These are phyloP conservation scores for Dothidotthia symphoricarpi DNA, from an alignment of 2,329 filamentous ascomycete species.

Conservation along the genomic window DNA sequence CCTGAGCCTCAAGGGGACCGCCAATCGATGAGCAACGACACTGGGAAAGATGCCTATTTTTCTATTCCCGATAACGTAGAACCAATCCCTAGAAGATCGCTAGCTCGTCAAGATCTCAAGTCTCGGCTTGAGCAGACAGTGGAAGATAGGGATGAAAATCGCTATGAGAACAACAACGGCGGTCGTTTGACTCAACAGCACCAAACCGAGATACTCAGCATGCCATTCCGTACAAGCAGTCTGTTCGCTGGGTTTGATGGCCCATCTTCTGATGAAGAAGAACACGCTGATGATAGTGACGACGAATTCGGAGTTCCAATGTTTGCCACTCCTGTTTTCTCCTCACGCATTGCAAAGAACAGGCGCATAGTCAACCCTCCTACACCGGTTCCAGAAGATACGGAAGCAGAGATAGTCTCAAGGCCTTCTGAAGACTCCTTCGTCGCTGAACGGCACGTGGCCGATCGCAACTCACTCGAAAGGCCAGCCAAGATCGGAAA, in stretches of 20 bases:
- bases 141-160: conserved; percentile 53
- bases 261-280: conserved; percentile 54
- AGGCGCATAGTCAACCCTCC: conserved; percentile 44
- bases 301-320: conserved; percentile 56
- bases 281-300: conserved; percentile 63
- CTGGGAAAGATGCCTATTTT: conserved; percentile 18
- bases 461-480: conserved; percentile 38
- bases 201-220: conserved; percentile 58
- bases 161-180: conserved; percentile 79
- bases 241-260: conserved; percentile 84
- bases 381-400: conserved; percentile 46
- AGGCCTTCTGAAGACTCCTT: conserved; percentile 35
- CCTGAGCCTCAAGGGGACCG: conserved; percentile 27
- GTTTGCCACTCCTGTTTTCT: conserved; percentile 47
- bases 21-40: conserved; percentile 2
- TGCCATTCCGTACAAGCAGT: conserved; percentile 75
- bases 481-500: conserved; percentile 39
- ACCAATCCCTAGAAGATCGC: conserved; percentile 14
- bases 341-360: conserved; percentile 50
- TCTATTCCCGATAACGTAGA: conserved; percentile 10
- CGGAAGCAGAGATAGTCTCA: conserved; percentile 33
- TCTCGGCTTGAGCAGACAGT: conserved; percentile 30
- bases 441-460: conserved; percentile 16
- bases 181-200: conserved; percentile 63
- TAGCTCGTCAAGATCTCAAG: conserved; percentile 32